Percentiles rank a stretch among this genome's conserved stretches.
These are phyloP conservation scores for Teratosphaeria destructans DNA, from an alignment of 2,329 filamentous ascomycete genomes.

Conservation along the genomic window DNA sequence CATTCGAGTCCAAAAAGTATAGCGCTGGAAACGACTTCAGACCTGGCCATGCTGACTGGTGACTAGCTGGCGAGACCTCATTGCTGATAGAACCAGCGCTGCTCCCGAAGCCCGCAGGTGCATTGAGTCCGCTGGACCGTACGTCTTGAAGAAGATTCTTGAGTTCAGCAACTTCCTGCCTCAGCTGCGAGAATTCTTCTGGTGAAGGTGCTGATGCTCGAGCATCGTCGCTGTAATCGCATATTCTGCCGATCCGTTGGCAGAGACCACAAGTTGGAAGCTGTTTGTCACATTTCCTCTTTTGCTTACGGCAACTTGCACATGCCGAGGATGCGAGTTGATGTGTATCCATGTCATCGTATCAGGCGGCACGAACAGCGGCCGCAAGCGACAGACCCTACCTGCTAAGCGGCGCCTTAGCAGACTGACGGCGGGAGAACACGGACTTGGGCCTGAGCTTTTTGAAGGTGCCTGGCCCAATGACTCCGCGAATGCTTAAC, in stretches of 20 bases:
- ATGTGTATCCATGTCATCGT: not conserved
- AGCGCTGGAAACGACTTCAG: constrained; percentile 23
- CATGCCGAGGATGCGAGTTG: constrained; percentile 31
- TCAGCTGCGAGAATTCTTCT: constrained; percentile 13
- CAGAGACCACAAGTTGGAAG: constrained; percentile 41
- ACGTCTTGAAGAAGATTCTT: constrained; percentile 9
- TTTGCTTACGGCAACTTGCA: constrained; percentile 37
- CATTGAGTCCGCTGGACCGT: not conserved
- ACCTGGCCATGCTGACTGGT: not conserved
- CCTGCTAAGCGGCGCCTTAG: not conserved
- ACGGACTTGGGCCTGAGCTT: too few relatives aligned
- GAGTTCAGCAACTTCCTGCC: constrained; percentile 15
- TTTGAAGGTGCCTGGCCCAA: too few relatives aligned
- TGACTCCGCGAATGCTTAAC: not conserved
- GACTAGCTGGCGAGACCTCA: constrained; percentile 11
- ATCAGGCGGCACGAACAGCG: too few relatives aligned
- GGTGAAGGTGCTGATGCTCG: constrained; percentile 6
- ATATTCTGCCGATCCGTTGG: constrained; percentile 14
- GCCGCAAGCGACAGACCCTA: not conserved
- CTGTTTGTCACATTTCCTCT: constrained; percentile 43
- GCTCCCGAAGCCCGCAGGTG: not conserved
- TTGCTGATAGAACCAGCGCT: constrained; percentile 11
- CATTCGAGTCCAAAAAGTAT: constrained; percentile 35
- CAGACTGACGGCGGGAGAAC: too few relatives aligned
- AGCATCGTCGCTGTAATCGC: constrained; percentile 15